Evolutionary conservation across 2,329 filamentous ascomycete genomes (phyloP).

Genomic region (Ophiostoma quercus): DNA sequence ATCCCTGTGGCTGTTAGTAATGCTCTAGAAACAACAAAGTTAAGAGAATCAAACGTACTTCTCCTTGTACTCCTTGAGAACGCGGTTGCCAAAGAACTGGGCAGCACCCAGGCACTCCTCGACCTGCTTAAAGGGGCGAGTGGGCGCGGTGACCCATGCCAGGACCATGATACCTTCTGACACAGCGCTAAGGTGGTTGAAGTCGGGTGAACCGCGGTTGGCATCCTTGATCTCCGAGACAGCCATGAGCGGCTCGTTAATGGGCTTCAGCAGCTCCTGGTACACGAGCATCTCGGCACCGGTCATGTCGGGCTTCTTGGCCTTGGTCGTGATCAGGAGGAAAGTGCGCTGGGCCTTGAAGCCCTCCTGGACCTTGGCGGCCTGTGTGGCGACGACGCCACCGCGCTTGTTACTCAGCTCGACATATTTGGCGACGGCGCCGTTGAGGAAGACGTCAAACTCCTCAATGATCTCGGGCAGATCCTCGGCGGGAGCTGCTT

Average conservation of each 20-base stretch:
- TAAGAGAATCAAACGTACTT: slow-evolving; percentile 39
- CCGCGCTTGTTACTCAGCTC: slow-evolving; percentile 73
- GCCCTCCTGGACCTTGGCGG: slow-evolving; percentile 52
- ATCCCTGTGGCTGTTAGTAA: slow-evolving; percentile 50
- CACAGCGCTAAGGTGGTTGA: slow-evolving; percentile 79
- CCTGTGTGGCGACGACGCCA: slow-evolving; percentile 72
- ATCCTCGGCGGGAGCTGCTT: slow-evolving; percentile 45
- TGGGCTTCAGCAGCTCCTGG: slow-evolving; percentile 76
- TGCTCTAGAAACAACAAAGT: not conserved
- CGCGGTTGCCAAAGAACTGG: slow-evolving; percentile 91
- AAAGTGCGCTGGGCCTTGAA: slow-evolving; percentile 86
- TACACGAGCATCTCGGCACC: slow-evolving; percentile 57
- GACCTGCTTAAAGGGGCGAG: slow-evolving; percentile 78
- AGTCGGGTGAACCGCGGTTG: slow-evolving; percentile 69
- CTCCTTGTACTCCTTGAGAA: slow-evolving; percentile 84
- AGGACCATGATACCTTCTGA: slow-evolving; percentile 85
- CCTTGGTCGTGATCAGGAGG: slow-evolving; percentile 79
- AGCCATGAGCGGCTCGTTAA: slow-evolving; percentile 74
- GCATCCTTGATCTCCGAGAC: slow-evolving; percentile 76
- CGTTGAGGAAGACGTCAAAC: slow-evolving; percentile 73
- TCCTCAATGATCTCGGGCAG: slow-evolving; percentile 77
- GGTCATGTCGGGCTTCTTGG: slow-evolving; percentile 77
- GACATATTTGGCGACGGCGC: slow-evolving; percentile 71
- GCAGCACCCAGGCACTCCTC: slow-evolving; percentile 76
- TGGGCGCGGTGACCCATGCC: slow-evolving; percentile 83